Conservation (phyloP, 805 yeast genomes). For the Myxozyma sirexii region DNA sequence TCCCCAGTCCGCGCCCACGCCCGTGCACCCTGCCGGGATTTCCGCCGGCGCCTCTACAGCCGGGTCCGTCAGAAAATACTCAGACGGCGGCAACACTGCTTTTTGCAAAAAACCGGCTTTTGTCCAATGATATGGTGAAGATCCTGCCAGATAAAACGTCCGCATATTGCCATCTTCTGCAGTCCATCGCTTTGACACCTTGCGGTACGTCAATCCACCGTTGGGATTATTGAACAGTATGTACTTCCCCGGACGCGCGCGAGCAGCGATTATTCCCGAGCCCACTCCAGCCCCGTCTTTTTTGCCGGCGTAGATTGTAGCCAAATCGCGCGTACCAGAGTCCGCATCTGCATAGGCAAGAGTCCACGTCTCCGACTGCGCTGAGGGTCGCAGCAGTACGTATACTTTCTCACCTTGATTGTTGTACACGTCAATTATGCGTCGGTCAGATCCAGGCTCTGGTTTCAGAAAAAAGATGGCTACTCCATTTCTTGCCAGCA, state of each 20-base stretch:
- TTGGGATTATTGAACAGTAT: constrained; percentile 29
- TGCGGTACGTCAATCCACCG: constrained; percentile 33
- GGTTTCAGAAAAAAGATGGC: constrained; percentile 28
- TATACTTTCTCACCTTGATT: constrained; percentile 30
- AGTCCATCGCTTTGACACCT: constrained; percentile 32
- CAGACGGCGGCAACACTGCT: constrained; percentile 8
- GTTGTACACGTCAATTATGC: constrained; percentile 26
- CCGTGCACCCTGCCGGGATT: constrained; percentile 3
- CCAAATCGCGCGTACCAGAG: constrained; percentile 19
- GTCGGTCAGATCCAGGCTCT: constrained; percentile 23
- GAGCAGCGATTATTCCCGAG: constrained; percentile 28
- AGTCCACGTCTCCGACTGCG: constrained; percentile 29
- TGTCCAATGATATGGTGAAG: constrained; percentile 31
- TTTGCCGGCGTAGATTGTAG: constrained; percentile 33
- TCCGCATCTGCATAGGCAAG: constrained; percentile 26
- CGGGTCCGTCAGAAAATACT: constrained; percentile 26
- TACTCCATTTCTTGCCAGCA: constrained; percentile 11
- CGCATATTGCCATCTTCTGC: constrained; percentile 27
- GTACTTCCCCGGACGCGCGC: constrained; percentile 33
- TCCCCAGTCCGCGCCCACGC: constrained; percentile 9
- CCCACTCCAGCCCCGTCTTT: constrained; percentile 28
- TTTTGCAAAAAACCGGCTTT: constrained; percentile 24
- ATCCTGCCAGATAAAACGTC: constrained; percentile 25
- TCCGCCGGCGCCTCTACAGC: constrained; percentile 25
- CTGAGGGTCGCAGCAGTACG: constrained; percentile 28